Percentiles rank a stretch among this genome's conserved stretches.
These are phyloP conservation scores for Rossbeevera mucosa DNA, from an alignment of 768 basidiomycete genomes.

Conservation along the genomic window DNA sequence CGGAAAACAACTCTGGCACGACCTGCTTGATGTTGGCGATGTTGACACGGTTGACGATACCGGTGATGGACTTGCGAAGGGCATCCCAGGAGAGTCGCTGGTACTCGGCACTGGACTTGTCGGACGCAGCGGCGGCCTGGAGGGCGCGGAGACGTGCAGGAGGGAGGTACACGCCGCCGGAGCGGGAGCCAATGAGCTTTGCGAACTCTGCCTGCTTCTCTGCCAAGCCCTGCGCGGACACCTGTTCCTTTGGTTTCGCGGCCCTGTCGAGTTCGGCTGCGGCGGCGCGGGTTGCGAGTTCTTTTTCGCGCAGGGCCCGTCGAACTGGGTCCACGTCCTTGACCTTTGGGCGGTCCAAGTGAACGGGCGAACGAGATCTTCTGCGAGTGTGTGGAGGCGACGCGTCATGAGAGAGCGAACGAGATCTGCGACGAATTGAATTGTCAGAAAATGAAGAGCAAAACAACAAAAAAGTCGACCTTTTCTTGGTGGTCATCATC, in stretches of 20 bases:
- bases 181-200: conserved; percentile 74
- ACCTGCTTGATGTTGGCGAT: conserved; percentile 93
- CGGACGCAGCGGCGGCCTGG: conserved; percentile 73
- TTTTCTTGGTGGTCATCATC: conserved; percentile 45
- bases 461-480: no score
- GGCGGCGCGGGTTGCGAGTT: conserved; percentile 66
- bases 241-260: conserved; percentile 49
- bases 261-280: conserved; percentile 62
- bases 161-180: conserved; percentile 95
- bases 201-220: conserved; percentile 86
- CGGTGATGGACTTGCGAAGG: conserved; percentile 93
- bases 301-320: conserved; percentile 71
- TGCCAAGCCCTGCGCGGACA: conserved; percentile 41
- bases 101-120: conserved; percentile 85
- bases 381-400: conserved; percentile 40
- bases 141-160: conserved; percentile 89
- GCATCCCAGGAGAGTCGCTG: conserved; percentile 98
- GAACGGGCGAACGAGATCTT: conserved; percentile 37
- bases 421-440: conserved; percentile 38
- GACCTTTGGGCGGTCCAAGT: conserved; percentile 45
- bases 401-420: conserved; percentile 39
- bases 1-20: conserved; percentile 84
- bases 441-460: no score
- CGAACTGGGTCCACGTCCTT: conserved; percentile 75
- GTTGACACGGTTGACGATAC: conserved; percentile 99